Base-by-base conservation (phyloP, 2,329 filamentous ascomycete species). In the Fulvia fulva region DNA sequence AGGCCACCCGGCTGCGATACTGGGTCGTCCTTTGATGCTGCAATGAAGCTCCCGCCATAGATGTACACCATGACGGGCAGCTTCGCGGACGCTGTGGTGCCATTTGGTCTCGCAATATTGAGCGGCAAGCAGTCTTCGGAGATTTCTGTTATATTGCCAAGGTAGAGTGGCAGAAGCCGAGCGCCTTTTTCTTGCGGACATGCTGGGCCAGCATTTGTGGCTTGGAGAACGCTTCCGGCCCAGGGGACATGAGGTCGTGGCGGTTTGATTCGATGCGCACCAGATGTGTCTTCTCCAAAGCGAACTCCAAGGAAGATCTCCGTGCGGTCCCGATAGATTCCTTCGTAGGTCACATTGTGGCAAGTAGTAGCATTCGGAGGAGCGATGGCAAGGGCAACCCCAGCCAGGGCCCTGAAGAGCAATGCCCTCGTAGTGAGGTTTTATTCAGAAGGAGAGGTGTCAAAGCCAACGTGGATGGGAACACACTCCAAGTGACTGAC, bases 1-100 rank as follows among this genome's bases (percentile, higher is more conserved):
- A 82, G 61, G 0, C 74, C 77, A 63, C 79, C 78, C 0, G 79
- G 79, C 30, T 73, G 64, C 30, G 69, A 73, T 3, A 72, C 70
- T 14, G 72, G 68, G 47, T 75, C 71, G 37, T 67, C 60, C 25
- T 32, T 66, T 67, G 2, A 56, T 60, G 6, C 66, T 12, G 57
- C 43, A 37, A 63, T 58, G 47, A 66, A 68, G 46, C 58, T 57
- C 30, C 66, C 65, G 14, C 68, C 68, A 47, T 68, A 63, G 19
- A 70, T 67, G 65, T 50, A 71, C 60, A 68, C 69, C 65, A 77
- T 65, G 2, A 78, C 75, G 2, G 76, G 75, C 16, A 76, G 63
- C 21, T 62, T 66, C 9, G 65, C 63, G 28, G 71, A 67, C 3
- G 49, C 30, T 0, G 34, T 53, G 2, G 65, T 65, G 6, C 63